A percentile compares a stretch with the other conserved stretches of the same genome.
Evolutionary conservation across 768 basidiomycete species (phyloP).

Genomic region (Lyophyllum atratum): DNA sequence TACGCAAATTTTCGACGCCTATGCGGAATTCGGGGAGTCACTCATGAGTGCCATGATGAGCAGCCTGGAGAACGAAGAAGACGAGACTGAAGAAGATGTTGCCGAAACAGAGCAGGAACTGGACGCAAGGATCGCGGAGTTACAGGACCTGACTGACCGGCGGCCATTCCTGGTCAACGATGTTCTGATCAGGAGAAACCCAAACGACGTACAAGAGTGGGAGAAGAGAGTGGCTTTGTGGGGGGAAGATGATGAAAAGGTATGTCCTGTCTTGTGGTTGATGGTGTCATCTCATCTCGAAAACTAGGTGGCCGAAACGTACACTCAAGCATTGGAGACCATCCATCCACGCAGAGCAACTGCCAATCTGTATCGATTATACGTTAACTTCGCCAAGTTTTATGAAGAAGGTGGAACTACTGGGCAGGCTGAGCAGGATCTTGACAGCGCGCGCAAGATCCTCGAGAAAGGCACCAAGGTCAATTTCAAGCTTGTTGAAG

Average conservation of each 20-base stretch:
- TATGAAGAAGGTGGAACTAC: conserved; percentile 93
- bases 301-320: conserved; percentile 88
- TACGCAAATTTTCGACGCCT: conserved; percentile 96
- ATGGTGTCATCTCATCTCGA: neutral
- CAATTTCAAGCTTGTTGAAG: conserved; percentile 94
- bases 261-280: conserved; percentile 26
- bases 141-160: conserved; percentile 93
- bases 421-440: conserved; percentile 76
- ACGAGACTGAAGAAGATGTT: conserved; percentile 64
- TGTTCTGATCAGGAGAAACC: conserved; percentile 89
- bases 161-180: conserved; percentile 96
- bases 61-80: conserved; percentile 73
- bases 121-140: conserved; percentile 86
- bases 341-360: conserved; percentile 88
- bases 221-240: conserved; percentile 94
- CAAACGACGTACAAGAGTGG: conserved; percentile 99
- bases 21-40: conserved; percentile 91
- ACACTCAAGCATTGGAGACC: conserved; percentile 85
- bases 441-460: conserved; percentile 88
- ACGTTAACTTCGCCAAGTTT: conserved; percentile 95
- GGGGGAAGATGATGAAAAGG: conserved; percentile 94
- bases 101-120: conserved; percentile 82
- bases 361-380: conserved; percentile 86
- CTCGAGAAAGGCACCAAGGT: conserved; percentile 91
- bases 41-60: conserved; percentile 91